Base-by-base conservation (phyloP, 2,329 filamentous ascomycete species). In the Penicillium olsonii region DNA sequence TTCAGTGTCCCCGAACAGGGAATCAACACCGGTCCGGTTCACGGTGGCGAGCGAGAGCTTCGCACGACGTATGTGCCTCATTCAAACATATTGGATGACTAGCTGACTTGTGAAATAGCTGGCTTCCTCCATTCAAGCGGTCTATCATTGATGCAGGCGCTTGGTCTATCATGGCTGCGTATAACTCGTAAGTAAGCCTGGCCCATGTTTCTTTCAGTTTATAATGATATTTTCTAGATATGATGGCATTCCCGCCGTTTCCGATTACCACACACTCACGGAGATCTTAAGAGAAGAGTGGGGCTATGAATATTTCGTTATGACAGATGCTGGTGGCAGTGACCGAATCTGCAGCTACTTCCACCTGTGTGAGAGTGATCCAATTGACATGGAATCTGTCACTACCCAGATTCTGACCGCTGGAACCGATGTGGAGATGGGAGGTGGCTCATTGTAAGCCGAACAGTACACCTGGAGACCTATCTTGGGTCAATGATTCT, bases 361-460 rank as follows among this genome's bases (percentile, higher is more conserved):
- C 70, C 78, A 79, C 50, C 79, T 88, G 63, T 90, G 87, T 54
- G 72, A 72, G 24, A 74, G 76, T 19, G 72, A 76, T 22, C 82
- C 83, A 0, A 78, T 86, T 35, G 87, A 89, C 59, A 82, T 81
- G 43, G 80, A 84, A 45, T 82, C 85, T 2, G 78, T 90, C 19
- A 85, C 84, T 0, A 72, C 82, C 41, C 79, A 80, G 69, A 74
- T 83, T 8, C 76, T 90, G 4, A 82, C 83, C 0, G 84, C 86
- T 4, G 87, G 87, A 3, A 87, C 84, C 42, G 87, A 90, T 37
- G 65, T 87, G 11, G 87, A 90, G 61, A 90, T 90, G 87, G 87
- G 87, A 11, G 87, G 87, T 33, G 87, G 87, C 17, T 85, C 83
- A 17, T 90, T 82, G 68, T 70, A 56, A 56, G 68, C 15, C 12